These are phyloP conservation scores for Carex cristatella DNA, from an alignment of 176 grass and related monocot species.

Conservation along the genomic window DNA sequence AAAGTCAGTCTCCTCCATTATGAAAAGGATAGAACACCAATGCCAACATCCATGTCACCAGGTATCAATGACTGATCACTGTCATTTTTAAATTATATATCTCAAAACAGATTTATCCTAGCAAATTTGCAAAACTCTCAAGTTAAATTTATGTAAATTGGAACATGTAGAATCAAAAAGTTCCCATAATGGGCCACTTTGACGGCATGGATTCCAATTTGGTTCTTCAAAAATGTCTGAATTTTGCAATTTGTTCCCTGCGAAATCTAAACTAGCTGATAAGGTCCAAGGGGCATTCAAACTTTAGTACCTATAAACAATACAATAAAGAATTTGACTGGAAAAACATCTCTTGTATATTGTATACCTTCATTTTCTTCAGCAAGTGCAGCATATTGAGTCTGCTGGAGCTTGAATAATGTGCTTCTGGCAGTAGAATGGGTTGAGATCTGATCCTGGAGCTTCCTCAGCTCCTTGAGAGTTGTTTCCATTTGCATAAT, in stretches of 20 bases:
- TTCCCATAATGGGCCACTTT: background rate
- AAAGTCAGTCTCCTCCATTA: background rate
- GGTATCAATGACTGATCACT: background rate
- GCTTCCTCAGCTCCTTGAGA: slow-evolving; percentile 53
- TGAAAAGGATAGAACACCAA: background rate
- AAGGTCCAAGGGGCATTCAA: background rate
- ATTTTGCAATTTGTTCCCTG: background rate
- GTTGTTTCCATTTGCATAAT: slow-evolving; percentile 42
- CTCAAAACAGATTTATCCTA: background rate
- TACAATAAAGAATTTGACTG: background rate
- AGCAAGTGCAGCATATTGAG: slow-evolving; percentile 63
- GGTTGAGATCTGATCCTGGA: slow-evolving; percentile 70
- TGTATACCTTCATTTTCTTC: slow-evolving; percentile 95
- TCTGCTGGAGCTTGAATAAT: slow-evolving; percentile 53
- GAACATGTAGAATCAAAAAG: background rate
- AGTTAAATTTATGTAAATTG: background rate
- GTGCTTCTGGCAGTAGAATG: slow-evolving; percentile 69
- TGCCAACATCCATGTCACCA: background rate
- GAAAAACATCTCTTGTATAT: background rate
- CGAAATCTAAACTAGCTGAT: background rate
- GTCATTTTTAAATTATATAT: background rate
- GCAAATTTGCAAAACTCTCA: background rate
- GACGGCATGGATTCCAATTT: background rate
- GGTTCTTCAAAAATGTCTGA: background rate
- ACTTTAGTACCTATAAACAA: background rate